These are phyloP conservation scores for Podospora pseudoanserina DNA, from an alignment of 495 filamentous ascomycete genomes.

Conservation along the genomic window DNA sequence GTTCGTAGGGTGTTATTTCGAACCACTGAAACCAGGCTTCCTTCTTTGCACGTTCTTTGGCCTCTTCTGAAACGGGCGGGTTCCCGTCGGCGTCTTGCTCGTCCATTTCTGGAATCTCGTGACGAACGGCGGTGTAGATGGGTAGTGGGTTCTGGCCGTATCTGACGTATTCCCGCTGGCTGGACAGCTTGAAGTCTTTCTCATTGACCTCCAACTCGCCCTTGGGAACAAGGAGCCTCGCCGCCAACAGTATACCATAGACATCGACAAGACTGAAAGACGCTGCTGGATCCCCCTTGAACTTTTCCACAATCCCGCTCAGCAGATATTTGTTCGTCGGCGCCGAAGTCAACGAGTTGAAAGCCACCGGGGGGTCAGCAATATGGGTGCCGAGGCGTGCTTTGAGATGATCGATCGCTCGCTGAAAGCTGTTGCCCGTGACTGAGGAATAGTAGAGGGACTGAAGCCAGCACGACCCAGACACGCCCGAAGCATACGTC, in stretches of 20 bases:
- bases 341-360: constrained; percentile 69
- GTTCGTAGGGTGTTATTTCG: constrained; percentile 91
- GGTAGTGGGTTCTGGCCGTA: constrained; percentile 80
- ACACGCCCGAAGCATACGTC: constrained; percentile 92
- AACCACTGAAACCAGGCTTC: constrained; percentile 99
- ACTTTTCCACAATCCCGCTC: constrained; percentile 81
- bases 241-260: constrained; percentile 82
- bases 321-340: constrained; percentile 92
- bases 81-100: constrained; percentile 44
- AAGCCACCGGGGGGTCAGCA: constrained; percentile 80
- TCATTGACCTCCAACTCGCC: constrained; percentile 73
- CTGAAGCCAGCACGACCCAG: constrained; percentile 94
- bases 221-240: constrained; percentile 77
- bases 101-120: constrained; percentile 78
- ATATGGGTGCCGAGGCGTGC: constrained; percentile 79
- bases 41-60: constrained; percentile 61
- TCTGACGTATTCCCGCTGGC: constrained; percentile 66
- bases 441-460: constrained; percentile 85
- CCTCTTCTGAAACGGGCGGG: constrained; percentile 40
- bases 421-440: constrained; percentile 56
- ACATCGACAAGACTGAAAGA: constrained; percentile 88
- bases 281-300: constrained; percentile 74
- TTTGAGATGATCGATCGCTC: constrained; percentile 79
- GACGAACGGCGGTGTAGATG: constrained; percentile 90
- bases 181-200: constrained; percentile 81